A percentile compares a stretch with the other conserved stretches of the same genome.
phyloP scores from a whole-genome alignment of 164 flowering plant genomes.

The Magnolia sinica region DNA sequence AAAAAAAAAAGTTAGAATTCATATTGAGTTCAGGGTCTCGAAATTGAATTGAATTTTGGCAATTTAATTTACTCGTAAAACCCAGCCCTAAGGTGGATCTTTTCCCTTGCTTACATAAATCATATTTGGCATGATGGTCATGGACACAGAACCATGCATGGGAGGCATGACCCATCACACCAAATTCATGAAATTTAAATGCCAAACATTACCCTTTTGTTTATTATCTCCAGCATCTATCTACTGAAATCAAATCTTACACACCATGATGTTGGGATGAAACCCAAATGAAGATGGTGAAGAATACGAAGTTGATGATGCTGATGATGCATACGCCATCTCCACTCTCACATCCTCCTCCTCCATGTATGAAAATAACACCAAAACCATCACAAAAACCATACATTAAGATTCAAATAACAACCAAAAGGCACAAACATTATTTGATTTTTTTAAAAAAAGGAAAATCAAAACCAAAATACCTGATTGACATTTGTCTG shows the following conservation, averaged over 20 bases:
- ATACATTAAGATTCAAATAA: background rate
- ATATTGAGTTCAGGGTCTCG: no score
- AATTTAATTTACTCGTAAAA: no score
- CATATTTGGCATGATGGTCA: background rate
- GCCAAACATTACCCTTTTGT: no score
- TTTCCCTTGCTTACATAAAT: background rate
- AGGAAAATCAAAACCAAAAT: slow-evolving; percentile 3
- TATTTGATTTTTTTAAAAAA: background rate
- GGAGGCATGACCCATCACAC: background rate
- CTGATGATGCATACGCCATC: slow-evolving; percentile 34
- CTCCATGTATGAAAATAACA: slow-evolving; percentile 25
- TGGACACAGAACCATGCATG: background rate
- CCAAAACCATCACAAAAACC: background rate
- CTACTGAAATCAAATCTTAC: slow-evolving; percentile 4
- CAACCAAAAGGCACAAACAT: background rate
- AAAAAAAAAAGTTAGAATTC: no score
- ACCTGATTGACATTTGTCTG: slow-evolving; percentile 37
- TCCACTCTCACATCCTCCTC: slow-evolving; percentile 37
- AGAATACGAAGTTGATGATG: slow-evolving; percentile 34
- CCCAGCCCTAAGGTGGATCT: background rate
- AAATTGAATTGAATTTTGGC: no score
- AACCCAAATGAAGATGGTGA: slow-evolving; percentile 33
- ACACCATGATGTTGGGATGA: slow-evolving; percentile 52
- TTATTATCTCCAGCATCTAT: background rate
- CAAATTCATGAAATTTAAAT: no score